These are phyloP conservation scores for Apiospora arundinis DNA, from an alignment of 2,329 filamentous ascomycete genomes.

Conservation along the genomic window DNA sequence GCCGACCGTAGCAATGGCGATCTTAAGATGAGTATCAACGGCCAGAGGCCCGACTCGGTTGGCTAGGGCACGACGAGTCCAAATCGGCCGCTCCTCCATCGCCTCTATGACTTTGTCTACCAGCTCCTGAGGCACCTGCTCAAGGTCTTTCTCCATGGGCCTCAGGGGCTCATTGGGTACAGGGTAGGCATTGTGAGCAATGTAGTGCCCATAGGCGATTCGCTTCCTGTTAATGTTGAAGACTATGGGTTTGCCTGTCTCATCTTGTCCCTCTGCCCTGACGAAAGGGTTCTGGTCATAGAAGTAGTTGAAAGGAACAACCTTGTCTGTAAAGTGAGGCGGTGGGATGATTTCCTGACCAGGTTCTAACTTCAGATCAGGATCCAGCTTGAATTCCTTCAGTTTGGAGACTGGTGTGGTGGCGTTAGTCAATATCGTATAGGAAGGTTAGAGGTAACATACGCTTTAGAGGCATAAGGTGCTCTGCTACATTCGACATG, in stretches of 20 bases:
- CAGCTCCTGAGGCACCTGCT: slow-evolving; percentile 63
- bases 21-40: slow-evolving; percentile 67
- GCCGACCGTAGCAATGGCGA: slow-evolving; percentile 81
- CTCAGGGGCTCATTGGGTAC: slow-evolving; percentile 66
- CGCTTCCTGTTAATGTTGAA: slow-evolving; percentile 64
- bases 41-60: slow-evolving; percentile 68
- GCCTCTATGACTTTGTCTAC: slow-evolving; percentile 68
- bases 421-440: slow-evolving; percentile 29
- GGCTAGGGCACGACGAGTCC: slow-evolving; percentile 82
- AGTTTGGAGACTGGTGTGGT: slow-evolving; percentile 53
- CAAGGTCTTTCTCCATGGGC: slow-evolving; percentile 64
- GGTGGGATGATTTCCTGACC: slow-evolving; percentile 79
- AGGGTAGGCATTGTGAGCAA: slow-evolving; percentile 67
- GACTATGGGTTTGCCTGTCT: slow-evolving; percentile 56
- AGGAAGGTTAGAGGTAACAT: slow-evolving; percentile 29
- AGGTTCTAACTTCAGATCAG: slow-evolving; percentile 62
- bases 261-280: slow-evolving; percentile 63
- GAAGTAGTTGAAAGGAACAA: slow-evolving; percentile 77
- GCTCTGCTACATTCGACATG: slow-evolving; percentile 72
- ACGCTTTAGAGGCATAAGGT: slow-evolving; percentile 76
- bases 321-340: slow-evolving; percentile 76
- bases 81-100: slow-evolving; percentile 79
- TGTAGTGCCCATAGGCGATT: slow-evolving; percentile 60
- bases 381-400: slow-evolving; percentile 69
- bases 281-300: slow-evolving; percentile 89